Evolutionary conservation across 768 basidiomycete genomes (phyloP).

Genomic region (Boletellus emodensis): DNA sequence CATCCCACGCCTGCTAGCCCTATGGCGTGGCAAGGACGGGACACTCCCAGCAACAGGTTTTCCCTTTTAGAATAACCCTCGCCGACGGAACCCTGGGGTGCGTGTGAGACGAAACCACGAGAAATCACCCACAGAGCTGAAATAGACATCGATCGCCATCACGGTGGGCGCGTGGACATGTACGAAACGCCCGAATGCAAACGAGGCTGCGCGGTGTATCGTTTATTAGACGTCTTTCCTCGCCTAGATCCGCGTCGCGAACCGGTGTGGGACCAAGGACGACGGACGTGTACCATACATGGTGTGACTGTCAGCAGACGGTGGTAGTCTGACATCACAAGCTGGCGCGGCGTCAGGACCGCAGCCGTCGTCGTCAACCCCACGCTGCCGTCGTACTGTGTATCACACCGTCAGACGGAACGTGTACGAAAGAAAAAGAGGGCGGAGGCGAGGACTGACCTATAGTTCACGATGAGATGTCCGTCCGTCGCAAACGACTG

Average conservation of each 20-base stretch:
- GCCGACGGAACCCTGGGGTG: background rate
- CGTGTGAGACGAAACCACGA: background rate
- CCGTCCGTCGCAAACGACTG: conserved; percentile 86
- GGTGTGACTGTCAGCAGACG: background rate
- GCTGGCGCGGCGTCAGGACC: background rate
- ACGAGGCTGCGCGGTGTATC: background rate
- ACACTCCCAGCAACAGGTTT: background rate
- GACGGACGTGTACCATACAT: conserved; percentile 3
- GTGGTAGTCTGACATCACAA: background rate
- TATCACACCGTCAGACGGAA: conserved; percentile 3
- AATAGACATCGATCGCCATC: background rate
- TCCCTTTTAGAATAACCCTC: background rate
- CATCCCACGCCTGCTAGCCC: too few species aligned
- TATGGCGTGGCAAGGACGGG: too few species aligned
- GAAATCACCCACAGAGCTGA: background rate
- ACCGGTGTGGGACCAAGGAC: background rate
- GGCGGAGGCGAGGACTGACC: conserved; percentile 38
- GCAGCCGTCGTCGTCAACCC: conserved; percentile 36
- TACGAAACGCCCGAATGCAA: background rate
- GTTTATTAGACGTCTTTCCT: conserved; percentile 3
- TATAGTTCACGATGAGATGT: conserved; percentile 90
- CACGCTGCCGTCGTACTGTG: conserved; percentile 60
- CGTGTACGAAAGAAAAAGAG: background rate
- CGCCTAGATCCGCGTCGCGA: background rate
- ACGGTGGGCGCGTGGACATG: background rate